Evolutionary conservation across 139 green algal species (phyloP), one percentile per base, ranked within the genome.

Genomic region (Asterochloris sp.): DNA sequence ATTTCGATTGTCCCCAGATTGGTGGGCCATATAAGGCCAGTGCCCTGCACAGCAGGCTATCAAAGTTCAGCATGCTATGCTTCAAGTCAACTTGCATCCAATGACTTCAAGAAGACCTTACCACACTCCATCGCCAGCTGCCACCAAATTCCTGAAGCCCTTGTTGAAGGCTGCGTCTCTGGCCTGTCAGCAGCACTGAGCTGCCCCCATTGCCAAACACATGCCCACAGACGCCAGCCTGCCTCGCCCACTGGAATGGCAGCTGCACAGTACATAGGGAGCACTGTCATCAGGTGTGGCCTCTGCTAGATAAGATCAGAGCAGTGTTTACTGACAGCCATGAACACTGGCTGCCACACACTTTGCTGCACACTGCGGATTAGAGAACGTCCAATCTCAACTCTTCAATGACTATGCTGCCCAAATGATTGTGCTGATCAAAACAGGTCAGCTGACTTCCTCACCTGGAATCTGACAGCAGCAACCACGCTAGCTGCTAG

Each of bases 171-270:
- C 54, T 2, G 83, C 29, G n/a, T 78, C n/a, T 12, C 63, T 67
- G 38, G 24, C 78, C 79, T 26, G 68, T 74, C 38, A 94, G 76
- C 80, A 88, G 83, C 12, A 85, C 69, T 21, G 83, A 73, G 81
- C 84, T 96, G 29, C 93, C 93, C 14, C 88, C 90, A 73, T 96
- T 96, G 11, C 93, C 66, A 83, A 96, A 97, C 12, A 90, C 78
- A 69, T 97, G 93, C 62, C 89, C 93, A n/a, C 94, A 83, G 14
- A 94, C 80, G 69, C 88, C 89, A 23, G 83, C 68, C 61, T 89
- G 83, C 13, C 82, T 76, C 54, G 92, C 24, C 6, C 85, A 83
- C 13, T 84, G 75, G 17, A 86, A 73, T 0, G 92, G 92, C 64
- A 95, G 76, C 73, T 80, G 78, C 68, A 82, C 8, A 14, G 54